Evolutionary conservation across 768 basidiomycete species (phyloP).

Genomic region (Rhodotorula toruloides): DNA sequence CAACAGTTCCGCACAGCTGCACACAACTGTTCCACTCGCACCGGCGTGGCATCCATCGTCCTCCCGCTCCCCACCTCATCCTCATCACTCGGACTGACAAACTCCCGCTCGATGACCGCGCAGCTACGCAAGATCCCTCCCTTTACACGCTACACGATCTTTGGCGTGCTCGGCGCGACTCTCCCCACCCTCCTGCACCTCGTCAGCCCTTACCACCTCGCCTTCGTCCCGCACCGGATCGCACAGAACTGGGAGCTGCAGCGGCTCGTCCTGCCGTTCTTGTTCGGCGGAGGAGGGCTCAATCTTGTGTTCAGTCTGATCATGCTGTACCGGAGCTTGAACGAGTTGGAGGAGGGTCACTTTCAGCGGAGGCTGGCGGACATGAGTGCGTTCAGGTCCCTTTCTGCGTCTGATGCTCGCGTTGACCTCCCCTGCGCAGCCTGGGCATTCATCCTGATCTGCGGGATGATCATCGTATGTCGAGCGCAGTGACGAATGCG

Average conservation of each 20-base stretch:
- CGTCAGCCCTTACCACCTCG: slow-evolving; percentile 54
- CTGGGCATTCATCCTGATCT: slow-evolving; percentile 30
- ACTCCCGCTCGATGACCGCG: no score
- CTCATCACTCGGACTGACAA: not conserved
- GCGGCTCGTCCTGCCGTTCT: slow-evolving; percentile 57
- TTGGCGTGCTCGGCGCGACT: slow-evolving; percentile 60
- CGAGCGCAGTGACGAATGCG: no score
- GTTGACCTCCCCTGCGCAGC: not conserved
- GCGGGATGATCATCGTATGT: slow-evolving; percentile 25
- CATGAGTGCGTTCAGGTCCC: slow-evolving; percentile 62
- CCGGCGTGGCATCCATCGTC: not conserved
- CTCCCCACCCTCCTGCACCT: slow-evolving; percentile 57
- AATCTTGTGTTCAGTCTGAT: slow-evolving; percentile 61
- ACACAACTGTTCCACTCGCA: no score
- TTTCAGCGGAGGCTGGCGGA: slow-evolving; percentile 64
- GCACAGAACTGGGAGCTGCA: slow-evolving; percentile 56
- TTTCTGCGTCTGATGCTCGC: not conserved
- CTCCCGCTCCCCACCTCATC: not conserved
- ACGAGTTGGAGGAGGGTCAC: slow-evolving; percentile 60
- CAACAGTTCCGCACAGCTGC: not conserved
- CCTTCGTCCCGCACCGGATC: slow-evolving; percentile 53
- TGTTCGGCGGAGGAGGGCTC: slow-evolving; percentile 62
- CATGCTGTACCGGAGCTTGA: slow-evolving; percentile 66
- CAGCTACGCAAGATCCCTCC: slow-evolving; percentile 74
- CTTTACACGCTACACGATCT: slow-evolving; percentile 66